Percentiles rank a stretch among this genome's conserved stretches.
Evolutionary conservation across 2,329 filamentous ascomycete genomes (phyloP).

Genomic region (Scytalidium sp.): DNA sequence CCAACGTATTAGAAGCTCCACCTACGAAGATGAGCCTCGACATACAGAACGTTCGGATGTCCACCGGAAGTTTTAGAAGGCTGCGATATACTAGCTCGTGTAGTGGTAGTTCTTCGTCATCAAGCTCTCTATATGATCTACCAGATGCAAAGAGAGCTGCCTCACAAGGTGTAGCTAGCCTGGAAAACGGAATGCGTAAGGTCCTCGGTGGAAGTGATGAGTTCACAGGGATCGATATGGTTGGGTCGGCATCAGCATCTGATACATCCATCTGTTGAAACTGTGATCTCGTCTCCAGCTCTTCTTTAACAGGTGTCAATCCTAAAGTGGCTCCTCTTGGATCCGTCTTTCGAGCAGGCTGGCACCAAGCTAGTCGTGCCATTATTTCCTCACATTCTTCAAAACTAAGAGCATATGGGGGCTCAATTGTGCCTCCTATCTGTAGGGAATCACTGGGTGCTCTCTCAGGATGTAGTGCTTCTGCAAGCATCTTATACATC

Average conservation of each 20-base stretch:
- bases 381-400: slow-evolving; percentile 80
- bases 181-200: slow-evolving; percentile 65
- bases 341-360: slow-evolving; percentile 18
- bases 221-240: slow-evolving; percentile 39
- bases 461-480: slow-evolving; percentile 31
- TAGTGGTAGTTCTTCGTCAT: slow-evolving; percentile 83
- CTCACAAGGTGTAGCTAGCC: slow-evolving; percentile 73
- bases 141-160: slow-evolving; percentile 66
- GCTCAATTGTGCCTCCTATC: not conserved
- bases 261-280: slow-evolving; percentile 18
- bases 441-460: not conserved
- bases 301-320: slow-evolving; percentile 53
- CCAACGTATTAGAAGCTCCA: slow-evolving; percentile 74
- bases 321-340: slow-evolving; percentile 23
- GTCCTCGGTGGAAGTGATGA: slow-evolving; percentile 46
- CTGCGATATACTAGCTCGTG: slow-evolving; percentile 73
- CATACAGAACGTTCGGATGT: slow-evolving; percentile 83
- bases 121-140: slow-evolving; percentile 56
- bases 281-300: slow-evolving; percentile 45
- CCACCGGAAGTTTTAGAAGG: slow-evolving; percentile 72
- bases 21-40: slow-evolving; percentile 85
- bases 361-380: slow-evolving; percentile 77
- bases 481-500: slow-evolving; percentile 62
- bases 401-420: slow-evolving; percentile 53
- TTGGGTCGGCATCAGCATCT: slow-evolving; percentile 15